These are phyloP conservation scores for Mycena rosella DNA, from an alignment of 768 basidiomycete genomes.

Conservation along the genomic window DNA sequence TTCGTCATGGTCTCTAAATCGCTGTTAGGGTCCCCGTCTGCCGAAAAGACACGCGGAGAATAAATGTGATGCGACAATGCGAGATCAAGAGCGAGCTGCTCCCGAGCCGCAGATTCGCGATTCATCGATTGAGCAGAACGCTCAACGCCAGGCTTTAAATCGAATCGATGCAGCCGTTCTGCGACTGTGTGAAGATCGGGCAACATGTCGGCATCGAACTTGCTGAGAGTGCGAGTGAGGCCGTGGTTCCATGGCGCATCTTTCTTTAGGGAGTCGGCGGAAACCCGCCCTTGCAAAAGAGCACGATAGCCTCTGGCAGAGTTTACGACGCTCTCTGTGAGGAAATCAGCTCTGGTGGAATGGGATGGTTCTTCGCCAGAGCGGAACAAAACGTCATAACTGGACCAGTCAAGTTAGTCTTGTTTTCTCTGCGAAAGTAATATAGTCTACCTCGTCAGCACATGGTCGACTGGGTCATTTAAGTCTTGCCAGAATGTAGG, in stretches of 20 bases:
- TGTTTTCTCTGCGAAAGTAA: conserved; percentile 11
- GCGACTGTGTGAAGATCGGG: conserved; percentile 49
- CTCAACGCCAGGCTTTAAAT: conserved; percentile 54
- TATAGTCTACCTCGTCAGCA: conserved; percentile 70
- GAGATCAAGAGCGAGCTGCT: conserved; percentile 75
- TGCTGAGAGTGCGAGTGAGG: conserved; percentile 59
- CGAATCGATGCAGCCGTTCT: conserved; percentile 57
- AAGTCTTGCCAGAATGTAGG: conserved; percentile 68
- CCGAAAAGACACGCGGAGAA: conserved; percentile 57
- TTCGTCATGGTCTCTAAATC: conserved; percentile 69
- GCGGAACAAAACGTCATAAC: conserved; percentile 73
- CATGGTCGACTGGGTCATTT: conserved; percentile 61
- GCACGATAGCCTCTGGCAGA: conserved; percentile 66
- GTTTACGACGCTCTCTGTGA: conserved; percentile 66
- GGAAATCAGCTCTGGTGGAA: conserved; percentile 66
- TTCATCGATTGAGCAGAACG: conserved; percentile 55
- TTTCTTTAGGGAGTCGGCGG: conserved; percentile 50
- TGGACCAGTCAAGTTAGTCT: conserved; percentile 43
- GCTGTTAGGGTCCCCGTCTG: conserved; percentile 41
- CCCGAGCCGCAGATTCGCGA: conserved; percentile 66
- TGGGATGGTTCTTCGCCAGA: conserved; percentile 61
- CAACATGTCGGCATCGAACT: conserved; percentile 54
- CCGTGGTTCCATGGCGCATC: conserved; percentile 68
- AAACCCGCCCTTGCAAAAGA: conserved; percentile 62
- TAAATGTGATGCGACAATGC: conserved; percentile 70